These are phyloP conservation scores for Ramaria rubella DNA, from an alignment of 768 basidiomycete species.

Conservation along the genomic window DNA sequence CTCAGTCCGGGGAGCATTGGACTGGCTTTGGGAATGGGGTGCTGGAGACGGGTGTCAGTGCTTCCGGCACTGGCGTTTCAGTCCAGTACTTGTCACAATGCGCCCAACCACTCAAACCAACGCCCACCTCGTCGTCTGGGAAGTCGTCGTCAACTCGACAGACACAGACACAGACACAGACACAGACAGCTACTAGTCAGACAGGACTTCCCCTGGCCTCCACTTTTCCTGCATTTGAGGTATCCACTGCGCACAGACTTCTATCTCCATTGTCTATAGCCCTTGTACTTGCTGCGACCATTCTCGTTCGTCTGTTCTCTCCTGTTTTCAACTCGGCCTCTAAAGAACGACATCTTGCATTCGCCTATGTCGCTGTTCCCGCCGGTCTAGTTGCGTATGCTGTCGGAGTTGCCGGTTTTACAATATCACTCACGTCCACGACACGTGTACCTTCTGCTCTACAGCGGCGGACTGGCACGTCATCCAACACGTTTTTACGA, in stretches of 20 bases:
- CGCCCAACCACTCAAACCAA: constrained; percentile 32
- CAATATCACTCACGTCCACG: constrained; percentile 55
- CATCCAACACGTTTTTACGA: constrained; percentile 33
- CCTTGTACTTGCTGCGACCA: constrained; percentile 36
- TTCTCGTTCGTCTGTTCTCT: constrained; percentile 36
- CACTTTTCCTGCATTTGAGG: constrained; percentile 26
- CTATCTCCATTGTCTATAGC: constrained; percentile 44
- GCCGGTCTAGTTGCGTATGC: constrained; percentile 46
- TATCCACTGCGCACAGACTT: constrained; percentile 41
- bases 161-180: not conserved
- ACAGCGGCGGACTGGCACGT: constrained; percentile 26
- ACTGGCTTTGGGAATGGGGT: constrained; percentile 57
- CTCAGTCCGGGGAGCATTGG: constrained; percentile 52
- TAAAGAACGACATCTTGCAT: constrained; percentile 19
- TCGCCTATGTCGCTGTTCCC: constrained; percentile 33
- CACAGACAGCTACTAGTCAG: not conserved
- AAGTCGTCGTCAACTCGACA: constrained; percentile 2
- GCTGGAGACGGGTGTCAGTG: constrained; percentile 55
- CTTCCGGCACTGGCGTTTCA: constrained; percentile 61
- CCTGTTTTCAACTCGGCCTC: constrained; percentile 27
- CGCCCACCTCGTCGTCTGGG: constrained; percentile 15
- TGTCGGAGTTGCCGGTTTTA: constrained; percentile 57
- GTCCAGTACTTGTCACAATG: constrained; percentile 55
- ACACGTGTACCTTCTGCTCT: constrained; percentile 17
- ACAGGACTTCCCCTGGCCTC: constrained; percentile 25